phyloP scores from a whole-genome alignment of 139 green algal genomes.

The Picochlorum sp. region DNA sequence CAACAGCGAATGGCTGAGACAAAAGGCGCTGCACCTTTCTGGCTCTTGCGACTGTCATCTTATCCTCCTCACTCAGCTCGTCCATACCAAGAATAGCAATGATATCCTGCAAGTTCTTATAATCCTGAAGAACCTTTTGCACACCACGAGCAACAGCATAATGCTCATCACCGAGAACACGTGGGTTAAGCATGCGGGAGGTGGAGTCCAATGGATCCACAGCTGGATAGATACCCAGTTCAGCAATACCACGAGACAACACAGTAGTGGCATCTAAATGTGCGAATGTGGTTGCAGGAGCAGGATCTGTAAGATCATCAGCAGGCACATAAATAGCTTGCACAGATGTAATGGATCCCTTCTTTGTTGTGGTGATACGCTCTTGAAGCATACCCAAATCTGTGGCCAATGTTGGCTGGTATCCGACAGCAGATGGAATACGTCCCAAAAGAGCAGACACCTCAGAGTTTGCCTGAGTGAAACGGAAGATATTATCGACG shows the following conservation, averaged over 20 bases:
- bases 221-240: conserved; percentile 99
- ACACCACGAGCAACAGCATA: conserved; percentile 90
- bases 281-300: conserved; percentile 96
- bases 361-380: conserved; percentile 97
- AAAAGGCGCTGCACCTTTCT: conserved; percentile 99
- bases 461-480: conserved; percentile 98
- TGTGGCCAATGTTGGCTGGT: conserved; percentile 97
- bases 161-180: conserved; percentile 93
- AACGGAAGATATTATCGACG: conserved; percentile 99
- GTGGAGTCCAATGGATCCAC: conserved; percentile 99
- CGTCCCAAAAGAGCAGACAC: conserved; percentile 97
- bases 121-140: conserved; percentile 97
- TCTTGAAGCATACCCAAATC: conserved; percentile 96
- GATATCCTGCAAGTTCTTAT: conserved; percentile 99
- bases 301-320: conserved; percentile 97
- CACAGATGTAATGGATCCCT: conserved; percentile 98
- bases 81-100: conserved; percentile 99
- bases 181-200: conserved; percentile 91
- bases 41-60: conserved; percentile 93
- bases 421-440: conserved; percentile 98
- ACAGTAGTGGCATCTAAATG: conserved; percentile 98
- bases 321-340: conserved; percentile 99
- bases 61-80: conserved; percentile 98
- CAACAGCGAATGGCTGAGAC: conserved; percentile 96
- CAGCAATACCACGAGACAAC: conserved; percentile 94